Conservation (phyloP, 495 filamentous ascomycete species). For the Ramalina intermedia region DNA sequence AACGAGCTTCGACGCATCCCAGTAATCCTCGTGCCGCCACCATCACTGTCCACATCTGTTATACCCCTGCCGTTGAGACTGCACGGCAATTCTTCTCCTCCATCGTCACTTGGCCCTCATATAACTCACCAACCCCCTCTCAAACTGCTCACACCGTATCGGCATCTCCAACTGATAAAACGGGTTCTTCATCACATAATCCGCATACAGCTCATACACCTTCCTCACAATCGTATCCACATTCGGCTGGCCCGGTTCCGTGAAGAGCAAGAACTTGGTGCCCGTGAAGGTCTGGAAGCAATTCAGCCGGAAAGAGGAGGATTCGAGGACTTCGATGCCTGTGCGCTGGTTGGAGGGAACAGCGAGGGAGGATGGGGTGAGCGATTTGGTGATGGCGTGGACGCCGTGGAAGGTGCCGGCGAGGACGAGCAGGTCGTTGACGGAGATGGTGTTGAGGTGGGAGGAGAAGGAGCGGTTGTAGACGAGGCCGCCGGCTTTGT, state of each 20-base stretch:
- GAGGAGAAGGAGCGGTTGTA: conserved; percentile 87
- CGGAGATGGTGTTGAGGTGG: conserved; percentile 68
- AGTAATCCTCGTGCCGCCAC: too few species aligned
- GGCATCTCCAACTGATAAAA: conserved; percentile 99
- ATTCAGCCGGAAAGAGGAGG: conserved; percentile 78
- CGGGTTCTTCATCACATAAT: conserved; percentile 99
- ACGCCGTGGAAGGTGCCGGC: conserved; percentile 98
- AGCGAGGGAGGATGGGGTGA: conserved; percentile 42
- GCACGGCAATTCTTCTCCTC: too few species aligned
- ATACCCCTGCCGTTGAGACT: too few species aligned
- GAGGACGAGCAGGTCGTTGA: conserved; percentile 93
- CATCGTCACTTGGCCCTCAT: conserved; percentile 36
- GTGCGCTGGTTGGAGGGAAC: conserved; percentile 26
- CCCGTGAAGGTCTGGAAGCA: conserved; percentile 93
- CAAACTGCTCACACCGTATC: conserved; percentile 85
- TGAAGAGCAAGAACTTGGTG: conserved; percentile 90
- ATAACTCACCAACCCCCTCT: conserved; percentile 63
- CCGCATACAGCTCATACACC: conserved; percentile 88
- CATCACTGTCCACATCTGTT: too few species aligned
- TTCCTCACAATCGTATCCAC: conserved; percentile 65
- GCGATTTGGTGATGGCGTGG: conserved; percentile 78
- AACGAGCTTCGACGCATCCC: too few species aligned
- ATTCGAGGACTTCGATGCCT: conserved; percentile 83
- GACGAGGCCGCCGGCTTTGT: conserved; percentile 92
- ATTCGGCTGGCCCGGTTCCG: conserved; percentile 79